phyloP scores from a whole-genome alignment of 805 yeast genomes.

The Candida succiphila region DNA sequence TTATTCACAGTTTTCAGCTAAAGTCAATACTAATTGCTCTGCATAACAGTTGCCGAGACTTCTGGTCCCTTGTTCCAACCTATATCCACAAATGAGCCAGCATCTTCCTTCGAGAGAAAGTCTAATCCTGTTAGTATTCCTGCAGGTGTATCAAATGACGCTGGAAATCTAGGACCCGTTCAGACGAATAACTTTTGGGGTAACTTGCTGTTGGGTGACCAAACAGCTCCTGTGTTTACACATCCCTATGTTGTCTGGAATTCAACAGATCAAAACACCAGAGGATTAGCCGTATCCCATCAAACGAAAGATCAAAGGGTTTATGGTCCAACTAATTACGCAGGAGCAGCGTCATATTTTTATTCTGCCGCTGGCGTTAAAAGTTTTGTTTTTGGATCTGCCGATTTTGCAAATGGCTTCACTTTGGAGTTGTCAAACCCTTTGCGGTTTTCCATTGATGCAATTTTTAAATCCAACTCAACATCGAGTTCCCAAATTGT shows the following conservation, averaged over 20 bases:
- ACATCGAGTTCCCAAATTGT: conserved; percentile 28
- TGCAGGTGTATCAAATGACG: conserved; percentile 9
- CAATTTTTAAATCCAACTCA: conserved; percentile 7
- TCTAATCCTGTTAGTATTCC: conserved; percentile 16
- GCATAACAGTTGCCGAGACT: too few species aligned
- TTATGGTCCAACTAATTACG: conserved; percentile 43
- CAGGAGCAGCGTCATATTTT: conserved; percentile 39
- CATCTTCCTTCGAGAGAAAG: conserved; percentile 26
- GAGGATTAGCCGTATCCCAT: conserved; percentile 59
- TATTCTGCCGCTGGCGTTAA: conserved; percentile 51
- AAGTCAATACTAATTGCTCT: not conserved
- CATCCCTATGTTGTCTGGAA: conserved; percentile 71
- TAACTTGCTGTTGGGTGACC: conserved; percentile 54
- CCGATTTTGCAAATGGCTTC: conserved; percentile 22
- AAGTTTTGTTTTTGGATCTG: conserved; percentile 39
- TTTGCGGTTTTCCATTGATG: conserved; percentile 12
- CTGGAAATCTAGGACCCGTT: conserved; percentile 22
- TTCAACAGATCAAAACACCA: conserved; percentile 29
- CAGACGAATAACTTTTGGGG: conserved; percentile 73
- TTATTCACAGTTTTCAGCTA: not conserved
- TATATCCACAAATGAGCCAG: conserved; percentile 34
- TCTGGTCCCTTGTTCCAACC: conserved; percentile 30
- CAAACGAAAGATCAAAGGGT: conserved; percentile 49
- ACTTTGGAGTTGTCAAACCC: conserved; percentile 8
- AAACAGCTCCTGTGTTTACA: conserved; percentile 60